Percentiles rank a stretch among this genome's conserved stretches.
phyloP scores from a whole-genome alignment of 495 filamentous ascomycete species.

The Lasiosphaeria miniovina region DNA sequence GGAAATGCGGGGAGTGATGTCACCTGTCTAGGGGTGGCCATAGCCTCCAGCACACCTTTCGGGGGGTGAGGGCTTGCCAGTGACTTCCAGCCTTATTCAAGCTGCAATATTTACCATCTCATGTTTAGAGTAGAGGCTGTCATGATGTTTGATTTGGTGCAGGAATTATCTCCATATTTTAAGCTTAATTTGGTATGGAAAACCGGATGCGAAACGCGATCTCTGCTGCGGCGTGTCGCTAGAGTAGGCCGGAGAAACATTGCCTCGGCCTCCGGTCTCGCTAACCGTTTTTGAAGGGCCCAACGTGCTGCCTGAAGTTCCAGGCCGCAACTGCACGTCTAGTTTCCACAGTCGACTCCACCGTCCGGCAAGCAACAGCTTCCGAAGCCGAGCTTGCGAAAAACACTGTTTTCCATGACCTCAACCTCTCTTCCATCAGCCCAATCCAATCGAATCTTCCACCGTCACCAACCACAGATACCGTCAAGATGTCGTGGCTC shows the following conservation, averaged over 20 bases:
- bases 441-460: conserved; percentile 20
- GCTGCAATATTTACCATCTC: conserved; percentile 1
- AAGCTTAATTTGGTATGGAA: not conserved
- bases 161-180: too few species aligned
- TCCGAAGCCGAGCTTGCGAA: conserved; percentile 24
- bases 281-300: not conserved
- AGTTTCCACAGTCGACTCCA: too few species aligned
- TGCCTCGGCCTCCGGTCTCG: conserved; percentile 9
- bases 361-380: conserved; percentile 8
- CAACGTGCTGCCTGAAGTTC: not conserved
- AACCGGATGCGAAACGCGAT: not conserved
- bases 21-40: conserved; percentile 1
- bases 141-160: too few species aligned
- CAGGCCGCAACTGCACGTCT: not conserved
- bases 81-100: too few species aligned
- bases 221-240: conserved; percentile 12
- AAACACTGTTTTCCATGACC: conserved; percentile 40
- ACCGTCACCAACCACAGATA: conserved; percentile 24
- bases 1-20: conserved; percentile 32
- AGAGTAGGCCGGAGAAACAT: conserved; percentile 14
- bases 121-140: conserved; percentile 10
- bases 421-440: conserved; percentile 21
- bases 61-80: too few species aligned
- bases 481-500: conserved; percentile 71
- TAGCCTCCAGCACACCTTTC: too few species aligned